Evolutionary conservation across 2,329 filamentous ascomycete genomes (phyloP).

Genomic region (Colletotrichum sp.): DNA sequence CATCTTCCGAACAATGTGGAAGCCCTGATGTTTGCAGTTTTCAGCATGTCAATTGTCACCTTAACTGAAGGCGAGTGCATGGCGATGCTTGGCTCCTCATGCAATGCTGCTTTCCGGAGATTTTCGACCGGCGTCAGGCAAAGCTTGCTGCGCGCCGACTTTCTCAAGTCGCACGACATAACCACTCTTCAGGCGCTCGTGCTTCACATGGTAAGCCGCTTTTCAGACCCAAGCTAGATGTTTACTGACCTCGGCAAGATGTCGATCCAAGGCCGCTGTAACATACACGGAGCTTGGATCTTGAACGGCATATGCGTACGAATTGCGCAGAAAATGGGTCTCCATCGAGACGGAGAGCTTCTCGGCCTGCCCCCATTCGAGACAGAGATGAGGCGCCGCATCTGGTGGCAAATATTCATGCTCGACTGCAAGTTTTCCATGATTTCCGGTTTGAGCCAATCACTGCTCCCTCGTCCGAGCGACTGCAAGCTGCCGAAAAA

Average conservation of each 20-base stretch:
- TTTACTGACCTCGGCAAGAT: conserved; percentile 41
- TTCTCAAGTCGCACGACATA: conserved; percentile 63
- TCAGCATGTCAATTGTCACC: conserved; percentile 61
- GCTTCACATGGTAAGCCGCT: conserved; percentile 53
- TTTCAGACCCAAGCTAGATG: too few relatives aligned
- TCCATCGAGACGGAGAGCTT: conserved; percentile 65
- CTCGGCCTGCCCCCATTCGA: conserved; percentile 66
- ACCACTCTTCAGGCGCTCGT: conserved; percentile 63
- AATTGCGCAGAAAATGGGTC: conserved; percentile 70
- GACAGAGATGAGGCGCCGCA: conserved; percentile 67
- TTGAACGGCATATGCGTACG: conserved; percentile 65
- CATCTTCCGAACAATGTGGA: conserved; percentile 40
- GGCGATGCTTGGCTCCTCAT: conserved; percentile 50
- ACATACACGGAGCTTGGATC: conserved; percentile 64
- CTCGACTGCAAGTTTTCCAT: conserved; percentile 62
- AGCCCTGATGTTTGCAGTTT: conserved; percentile 70
- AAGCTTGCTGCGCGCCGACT: conserved; percentile 56
- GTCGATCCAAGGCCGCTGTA: conserved; percentile 61
- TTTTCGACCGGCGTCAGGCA: conserved; percentile 57
- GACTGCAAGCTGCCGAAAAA: conserved; percentile 65
- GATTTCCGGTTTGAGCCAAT: conserved; percentile 62
- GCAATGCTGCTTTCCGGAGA: conserved; percentile 52
- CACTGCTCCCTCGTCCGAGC: conserved; percentile 56
- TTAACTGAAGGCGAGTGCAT: conserved; percentile 63
- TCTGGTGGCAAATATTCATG: conserved; percentile 70